Base-by-base conservation (phyloP, 768 basidiomycete species). In the Panus rudis region DNA sequence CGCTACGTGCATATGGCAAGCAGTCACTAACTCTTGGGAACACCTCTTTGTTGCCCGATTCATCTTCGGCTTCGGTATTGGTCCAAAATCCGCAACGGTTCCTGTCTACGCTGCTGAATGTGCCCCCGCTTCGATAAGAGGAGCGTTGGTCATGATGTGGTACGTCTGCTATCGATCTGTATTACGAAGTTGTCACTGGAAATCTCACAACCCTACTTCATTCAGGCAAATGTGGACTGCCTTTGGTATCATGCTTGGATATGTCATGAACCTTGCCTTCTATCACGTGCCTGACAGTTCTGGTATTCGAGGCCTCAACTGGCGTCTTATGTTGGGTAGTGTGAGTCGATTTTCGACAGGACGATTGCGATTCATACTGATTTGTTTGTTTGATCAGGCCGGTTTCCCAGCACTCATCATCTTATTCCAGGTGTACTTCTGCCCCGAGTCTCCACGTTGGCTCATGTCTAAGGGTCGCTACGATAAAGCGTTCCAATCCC, bases 131-230 rank as follows among this genome's bases (percentile, higher is more conserved):
- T 63, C 66, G 13, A 88, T 96, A 43, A 79, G 92, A 52, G 92
- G 91, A 44, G 90, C 81, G 2, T 74, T 92, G 21, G 86, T 90
- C 46, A 92, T 92, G 89, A 83, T 76, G 54, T 92, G 91, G 88
- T 66, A 69, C 38, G 54, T 67, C 1, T 19, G 26, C 31, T 11
- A 14, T n/a, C 6, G 28, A n/a, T 43, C 43, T 17, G 40, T 42
- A 42, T 43, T 34, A 16, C 22, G n/a, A 1, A 11, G 10, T 14
- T 17, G 22, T 40, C 6, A n/a, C 30, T 21, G 12, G 11, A 4
- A 25, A 6, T 0, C 2, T 4, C 2, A 6, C 11, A 4, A 12
- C n/a, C 32, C 34, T 2, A 43, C 16, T 5, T 10, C 4, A 16
- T 17, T 11, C 40, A 48, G 54, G 62, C 86, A 89, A 60, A 70